Percentiles rank a stretch among this genome's conserved stretches.
Evolutionary conservation across 2,329 filamentous ascomycete genomes (phyloP).

Genomic region (Hymenoscyphus repandus): DNA sequence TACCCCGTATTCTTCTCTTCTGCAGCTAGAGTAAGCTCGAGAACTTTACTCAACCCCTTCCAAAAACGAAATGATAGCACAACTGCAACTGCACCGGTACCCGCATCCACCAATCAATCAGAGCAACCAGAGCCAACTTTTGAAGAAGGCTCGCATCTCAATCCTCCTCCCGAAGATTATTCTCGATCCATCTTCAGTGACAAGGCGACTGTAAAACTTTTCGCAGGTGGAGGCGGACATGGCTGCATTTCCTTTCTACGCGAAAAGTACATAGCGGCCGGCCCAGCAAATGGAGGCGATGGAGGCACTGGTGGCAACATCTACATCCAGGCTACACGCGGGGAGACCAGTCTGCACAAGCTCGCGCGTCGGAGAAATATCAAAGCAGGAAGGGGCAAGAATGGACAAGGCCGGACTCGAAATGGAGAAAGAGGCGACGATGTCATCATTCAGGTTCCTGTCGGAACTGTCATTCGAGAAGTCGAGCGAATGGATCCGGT

Average conservation of each 20-base stretch:
- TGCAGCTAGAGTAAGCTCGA: conserved; percentile 7
- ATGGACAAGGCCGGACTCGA: conserved; percentile 68
- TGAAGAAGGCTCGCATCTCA: conserved; percentile 51
- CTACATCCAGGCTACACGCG: conserved; percentile 88
- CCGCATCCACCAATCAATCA: background rate
- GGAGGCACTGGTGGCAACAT: conserved; percentile 87
- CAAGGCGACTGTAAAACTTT: conserved; percentile 70
- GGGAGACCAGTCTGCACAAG: conserved; percentile 91
- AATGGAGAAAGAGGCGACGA: conserved; percentile 81
- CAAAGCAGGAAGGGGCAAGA: conserved; percentile 69
- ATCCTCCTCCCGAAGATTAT: conserved; percentile 82
- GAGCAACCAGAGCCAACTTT: conserved; percentile 12
- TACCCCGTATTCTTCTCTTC: conserved; percentile 28
- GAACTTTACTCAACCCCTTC: conserved; percentile 12
- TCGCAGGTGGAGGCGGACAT: conserved; percentile 77
- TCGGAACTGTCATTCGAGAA: conserved; percentile 87
- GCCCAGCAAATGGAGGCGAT: conserved; percentile 90
- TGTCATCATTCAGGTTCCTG: conserved; percentile 80
- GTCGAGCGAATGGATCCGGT: conserved; percentile 72
- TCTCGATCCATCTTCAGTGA: conserved; percentile 79
- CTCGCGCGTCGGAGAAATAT: conserved; percentile 71
- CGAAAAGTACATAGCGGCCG: conserved; percentile 83
- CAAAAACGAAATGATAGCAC: conserved; percentile 20
- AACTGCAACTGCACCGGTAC: background rate
- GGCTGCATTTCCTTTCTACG: conserved; percentile 93